A percentile compares a stretch with the other conserved stretches of the same genome.
phyloP scores from a whole-genome alignment of 192 early-diverging fungal species.

The Allomyces macrogynus region DNA sequence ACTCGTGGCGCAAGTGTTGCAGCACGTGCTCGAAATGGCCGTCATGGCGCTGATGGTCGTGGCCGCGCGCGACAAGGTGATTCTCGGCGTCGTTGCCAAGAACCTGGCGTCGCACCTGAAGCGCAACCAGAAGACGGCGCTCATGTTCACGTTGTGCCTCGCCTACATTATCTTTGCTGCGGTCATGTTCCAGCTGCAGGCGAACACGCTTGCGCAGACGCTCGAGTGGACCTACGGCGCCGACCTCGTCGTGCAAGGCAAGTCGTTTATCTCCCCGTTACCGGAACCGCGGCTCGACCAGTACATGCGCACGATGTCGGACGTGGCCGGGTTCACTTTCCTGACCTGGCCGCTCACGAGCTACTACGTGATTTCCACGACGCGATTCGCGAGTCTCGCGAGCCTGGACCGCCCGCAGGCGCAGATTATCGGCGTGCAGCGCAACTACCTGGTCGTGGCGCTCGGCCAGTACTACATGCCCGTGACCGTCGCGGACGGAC shows the following conservation, averaged over 20 bases:
- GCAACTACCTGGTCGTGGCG: constrained; percentile 5
- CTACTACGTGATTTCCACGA: not conserved
- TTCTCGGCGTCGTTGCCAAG: constrained; percentile 10
- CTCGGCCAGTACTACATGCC: constrained; percentile 3
- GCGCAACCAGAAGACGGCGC: constrained; percentile 11
- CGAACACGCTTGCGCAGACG: constrained; percentile 4
- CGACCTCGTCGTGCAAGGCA: constrained; percentile 7
- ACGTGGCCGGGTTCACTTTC: constrained; percentile 9
- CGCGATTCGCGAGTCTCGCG: not conserved
- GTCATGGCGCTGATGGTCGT: constrained; percentile 6
- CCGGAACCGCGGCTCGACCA: constrained; percentile 6
- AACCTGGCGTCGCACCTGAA: constrained; percentile 10
- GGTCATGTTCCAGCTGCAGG: constrained; percentile 11
- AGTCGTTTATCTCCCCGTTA: constrained; percentile 4
- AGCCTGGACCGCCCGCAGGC: not conserved
- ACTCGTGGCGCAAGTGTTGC: constrained; percentile 9
- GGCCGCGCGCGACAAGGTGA: not conserved
- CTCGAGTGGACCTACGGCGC: constrained; percentile 13
- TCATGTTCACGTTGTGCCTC: constrained; percentile 14
- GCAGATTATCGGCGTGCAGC: constrained; percentile 7
- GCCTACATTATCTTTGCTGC: constrained; percentile 17
- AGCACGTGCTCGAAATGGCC: constrained; percentile 7
- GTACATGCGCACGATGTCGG: not conserved
- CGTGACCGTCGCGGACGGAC: not conserved
- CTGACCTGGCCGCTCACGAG: constrained; percentile 2